A percentile compares a stretch with the other conserved stretches of the same genome.
Conservation (phyloP, 768 basidiomycete species). For the Pholiota microspora region DNA sequence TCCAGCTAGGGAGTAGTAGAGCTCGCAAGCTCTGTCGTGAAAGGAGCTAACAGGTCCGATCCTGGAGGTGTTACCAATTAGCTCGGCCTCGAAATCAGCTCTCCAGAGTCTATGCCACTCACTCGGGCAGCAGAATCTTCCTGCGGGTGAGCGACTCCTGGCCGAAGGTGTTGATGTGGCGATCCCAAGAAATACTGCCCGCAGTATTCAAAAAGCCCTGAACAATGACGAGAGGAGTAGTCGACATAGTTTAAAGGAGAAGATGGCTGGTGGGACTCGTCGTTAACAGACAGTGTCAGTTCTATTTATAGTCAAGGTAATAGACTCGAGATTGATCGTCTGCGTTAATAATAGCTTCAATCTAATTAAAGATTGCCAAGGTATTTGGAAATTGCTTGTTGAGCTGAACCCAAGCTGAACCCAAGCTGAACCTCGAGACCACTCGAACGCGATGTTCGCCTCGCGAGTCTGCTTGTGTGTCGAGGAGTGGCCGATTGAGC, state of each 20-base stretch:
- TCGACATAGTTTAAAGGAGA: neutral
- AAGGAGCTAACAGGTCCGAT: conserved; percentile 52
- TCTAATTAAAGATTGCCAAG: no score
- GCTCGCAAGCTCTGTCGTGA: conserved; percentile 52
- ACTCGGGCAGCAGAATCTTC: conserved; percentile 15
- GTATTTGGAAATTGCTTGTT: no score
- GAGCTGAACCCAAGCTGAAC: no score
- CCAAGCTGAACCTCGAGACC: no score
- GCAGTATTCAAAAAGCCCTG: conserved; percentile 44
- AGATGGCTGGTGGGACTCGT: neutral
- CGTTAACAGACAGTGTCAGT: neutral
- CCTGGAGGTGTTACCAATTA: conserved; percentile 13
- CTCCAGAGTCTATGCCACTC: conserved; percentile 14
- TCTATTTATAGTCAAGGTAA: neutral
- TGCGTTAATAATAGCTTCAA: neutral
- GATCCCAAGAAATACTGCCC: conserved; percentile 38
- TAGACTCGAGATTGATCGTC: neutral
- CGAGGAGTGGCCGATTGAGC: no score
- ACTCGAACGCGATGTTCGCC: no score
- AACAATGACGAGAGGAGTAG: conserved; percentile 36
- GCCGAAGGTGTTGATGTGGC: conserved; percentile 16
- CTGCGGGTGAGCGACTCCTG: neutral
- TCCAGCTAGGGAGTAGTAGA: conserved; percentile 44
- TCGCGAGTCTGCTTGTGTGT: no score
- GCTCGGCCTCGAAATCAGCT: neutral